phyloP scores from a whole-genome alignment of 306 rosid genomes.

The Inga leiocalycina region DNA sequence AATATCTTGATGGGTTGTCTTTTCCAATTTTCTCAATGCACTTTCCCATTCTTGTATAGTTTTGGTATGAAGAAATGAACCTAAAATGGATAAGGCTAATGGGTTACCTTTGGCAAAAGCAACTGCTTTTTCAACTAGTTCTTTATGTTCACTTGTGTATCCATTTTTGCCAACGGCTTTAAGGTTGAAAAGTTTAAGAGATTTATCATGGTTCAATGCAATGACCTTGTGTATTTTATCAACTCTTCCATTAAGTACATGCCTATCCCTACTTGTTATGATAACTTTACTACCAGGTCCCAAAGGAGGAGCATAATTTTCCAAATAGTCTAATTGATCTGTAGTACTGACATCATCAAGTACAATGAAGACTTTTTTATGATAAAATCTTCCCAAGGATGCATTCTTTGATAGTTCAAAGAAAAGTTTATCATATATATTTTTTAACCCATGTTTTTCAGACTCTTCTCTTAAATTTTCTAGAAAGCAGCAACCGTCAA shows the following conservation, averaged over 20 bases:
- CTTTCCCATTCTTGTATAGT: no score
- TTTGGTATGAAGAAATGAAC: no score
- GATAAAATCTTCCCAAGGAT: background rate
- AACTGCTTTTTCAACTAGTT: background rate
- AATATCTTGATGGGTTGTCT: no score
- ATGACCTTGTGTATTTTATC: background rate
- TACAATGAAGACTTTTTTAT: background rate
- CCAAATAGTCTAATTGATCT: background rate
- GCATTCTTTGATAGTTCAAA: background rate
- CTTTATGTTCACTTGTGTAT: background rate
- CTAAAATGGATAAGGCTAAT: no score
- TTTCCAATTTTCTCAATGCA: no score
- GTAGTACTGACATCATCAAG: slow-evolving; percentile 3
- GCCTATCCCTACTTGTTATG: background rate
- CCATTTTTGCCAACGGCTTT: background rate
- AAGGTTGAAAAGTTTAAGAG: background rate
- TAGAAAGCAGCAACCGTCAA: slow-evolving; percentile 15
- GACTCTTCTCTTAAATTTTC: background rate
- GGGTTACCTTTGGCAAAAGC: no score
- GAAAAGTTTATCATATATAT: background rate
- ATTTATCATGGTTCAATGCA: background rate
- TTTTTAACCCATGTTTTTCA: background rate
- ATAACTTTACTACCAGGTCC: background rate
- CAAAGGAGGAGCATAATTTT: background rate
- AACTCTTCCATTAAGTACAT: no score